These are phyloP conservation scores for Fusarium oxysporum DNA, from an alignment of 2,329 filamentous ascomycete genomes.

Conservation along the genomic window DNA sequence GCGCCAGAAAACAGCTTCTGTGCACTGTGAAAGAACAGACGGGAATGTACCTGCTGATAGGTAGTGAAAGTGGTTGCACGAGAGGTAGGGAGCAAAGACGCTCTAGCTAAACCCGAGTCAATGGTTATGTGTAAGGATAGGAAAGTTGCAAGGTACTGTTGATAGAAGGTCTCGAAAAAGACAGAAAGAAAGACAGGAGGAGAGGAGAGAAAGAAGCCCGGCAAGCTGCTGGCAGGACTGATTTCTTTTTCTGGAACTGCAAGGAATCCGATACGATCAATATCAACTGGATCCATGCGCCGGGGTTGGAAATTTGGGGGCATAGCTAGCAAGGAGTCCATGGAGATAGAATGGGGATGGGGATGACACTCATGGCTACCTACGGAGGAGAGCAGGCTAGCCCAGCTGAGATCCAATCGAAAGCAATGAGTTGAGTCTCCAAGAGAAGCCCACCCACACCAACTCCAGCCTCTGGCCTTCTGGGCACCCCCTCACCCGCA, in stretches of 20 bases:
- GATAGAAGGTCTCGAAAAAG: background rate
- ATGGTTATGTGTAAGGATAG: slow-evolving; percentile 9
- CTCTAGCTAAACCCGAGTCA: slow-evolving; percentile 16
- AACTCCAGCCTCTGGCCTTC: slow-evolving; percentile 19
- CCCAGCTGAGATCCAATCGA: slow-evolving; percentile 26
- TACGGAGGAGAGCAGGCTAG: slow-evolving; percentile 3
- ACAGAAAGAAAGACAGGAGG: background rate
- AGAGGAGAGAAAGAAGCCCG: background rate
- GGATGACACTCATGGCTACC: slow-evolving; percentile 19
- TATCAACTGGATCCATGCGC: slow-evolving; percentile 27
- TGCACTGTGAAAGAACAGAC: slow-evolving; percentile 28
- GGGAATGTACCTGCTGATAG: slow-evolving; percentile 17
- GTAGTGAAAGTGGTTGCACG: slow-evolving; percentile 12
- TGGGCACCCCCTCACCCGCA: background rate
- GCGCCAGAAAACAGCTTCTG: slow-evolving; percentile 17
- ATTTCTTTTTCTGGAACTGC: slow-evolving; percentile 27
- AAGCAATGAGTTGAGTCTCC: slow-evolving; percentile 18
- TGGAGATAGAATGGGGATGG: slow-evolving; percentile 38
- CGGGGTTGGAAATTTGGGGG: slow-evolving; percentile 37
- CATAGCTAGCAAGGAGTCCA: slow-evolving; percentile 27
- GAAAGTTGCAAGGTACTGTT: slow-evolving; percentile 8
- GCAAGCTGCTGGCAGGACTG: slow-evolving; percentile 10
- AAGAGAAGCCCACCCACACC: slow-evolving; percentile 32
- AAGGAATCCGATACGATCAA: slow-evolving; percentile 31
- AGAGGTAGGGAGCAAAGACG: slow-evolving; percentile 10